A percentile compares a stretch with the other conserved stretches of the same genome.
phyloP scores from a whole-genome alignment of 768 basidiomycete species.

The Mycena polygramma region DNA sequence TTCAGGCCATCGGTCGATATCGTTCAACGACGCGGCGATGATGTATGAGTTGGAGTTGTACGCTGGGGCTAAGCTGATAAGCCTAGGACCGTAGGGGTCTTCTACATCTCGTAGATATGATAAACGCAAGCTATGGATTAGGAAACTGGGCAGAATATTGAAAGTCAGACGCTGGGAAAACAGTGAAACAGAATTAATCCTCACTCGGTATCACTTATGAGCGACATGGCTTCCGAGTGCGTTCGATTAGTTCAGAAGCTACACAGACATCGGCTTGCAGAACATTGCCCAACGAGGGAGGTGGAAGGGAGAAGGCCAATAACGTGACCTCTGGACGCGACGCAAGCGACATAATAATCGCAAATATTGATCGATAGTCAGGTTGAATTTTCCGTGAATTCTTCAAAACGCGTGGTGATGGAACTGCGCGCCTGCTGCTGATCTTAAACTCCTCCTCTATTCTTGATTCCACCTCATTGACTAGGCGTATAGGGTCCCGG shows the following conservation, averaged over 20 bases:
- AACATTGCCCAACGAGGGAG: too few species aligned
- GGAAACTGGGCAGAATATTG: conserved; percentile 56
- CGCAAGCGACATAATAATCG: too few species aligned
- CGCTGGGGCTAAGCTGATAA: conserved; percentile 84
- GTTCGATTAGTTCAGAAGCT: neutral
- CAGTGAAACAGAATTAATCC: conserved; percentile 33
- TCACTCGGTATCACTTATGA: conserved; percentile 74
- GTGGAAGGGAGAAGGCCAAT: too few species aligned
- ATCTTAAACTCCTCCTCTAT: too few species aligned
- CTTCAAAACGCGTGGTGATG: too few species aligned
- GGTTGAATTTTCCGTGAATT: too few species aligned
- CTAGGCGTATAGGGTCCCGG: too few species aligned
- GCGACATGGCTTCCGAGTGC: conserved; percentile 33
- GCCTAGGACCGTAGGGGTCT: conserved; percentile 85
- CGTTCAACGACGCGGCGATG: conserved; percentile 82
- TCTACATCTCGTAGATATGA: conserved; percentile 91
- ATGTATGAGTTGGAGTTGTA: conserved; percentile 89
- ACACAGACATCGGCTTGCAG: neutral
- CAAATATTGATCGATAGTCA: too few species aligned
- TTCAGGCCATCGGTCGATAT: conserved; percentile 88
- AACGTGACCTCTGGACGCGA: too few species aligned
- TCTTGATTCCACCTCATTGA: too few species aligned
- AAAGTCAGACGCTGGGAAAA: neutral
- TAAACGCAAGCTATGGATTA: conserved; percentile 88
- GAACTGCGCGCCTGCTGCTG: too few species aligned